Percentiles rank a stretch among this genome's conserved stretches.
These are phyloP conservation scores for Pseudovirgaria hyperparasitica DNA, from an alignment of 2,329 filamentous ascomycete species.

Conservation along the genomic window DNA sequence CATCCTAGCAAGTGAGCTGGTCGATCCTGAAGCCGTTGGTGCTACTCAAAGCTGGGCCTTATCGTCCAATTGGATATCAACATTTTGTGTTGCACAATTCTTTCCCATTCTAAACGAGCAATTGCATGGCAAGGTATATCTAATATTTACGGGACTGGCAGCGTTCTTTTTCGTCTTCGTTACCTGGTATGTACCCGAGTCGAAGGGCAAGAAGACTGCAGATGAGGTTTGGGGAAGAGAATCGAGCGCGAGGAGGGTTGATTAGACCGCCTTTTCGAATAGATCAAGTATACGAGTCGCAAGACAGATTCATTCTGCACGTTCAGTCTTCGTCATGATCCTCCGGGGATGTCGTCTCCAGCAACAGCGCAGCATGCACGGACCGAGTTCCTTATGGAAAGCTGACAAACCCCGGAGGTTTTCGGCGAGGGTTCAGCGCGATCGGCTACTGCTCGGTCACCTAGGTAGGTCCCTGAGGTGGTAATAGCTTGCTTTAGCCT, in stretches of 20 bases:
- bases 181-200: conserved; percentile 66
- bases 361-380: no score
- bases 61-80: conserved; percentile 78
- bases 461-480: no score
- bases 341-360: background rate
- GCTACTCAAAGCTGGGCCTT: conserved; percentile 83
- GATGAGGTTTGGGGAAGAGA: conserved; percentile 85
- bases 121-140: conserved; percentile 77
- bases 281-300: background rate
- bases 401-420: no score
- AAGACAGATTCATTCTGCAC: background rate
- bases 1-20: conserved; percentile 82
- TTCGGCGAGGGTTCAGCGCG: no score
- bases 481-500: no score
- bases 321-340: background rate
- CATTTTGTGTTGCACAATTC: conserved; percentile 86
- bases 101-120: conserved; percentile 76
- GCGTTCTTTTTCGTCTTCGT: conserved; percentile 60
- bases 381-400: no score
- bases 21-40: conserved; percentile 79
- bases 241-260: conserved; percentile 28
- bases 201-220: conserved; percentile 66
- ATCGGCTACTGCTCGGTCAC: no score
- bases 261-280: conserved; percentile 12
- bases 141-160: conserved; percentile 73